These are phyloP conservation scores for Eucalyptus polybractea DNA, from an alignment of 345 rosid species.

Conservation along the genomic window DNA sequence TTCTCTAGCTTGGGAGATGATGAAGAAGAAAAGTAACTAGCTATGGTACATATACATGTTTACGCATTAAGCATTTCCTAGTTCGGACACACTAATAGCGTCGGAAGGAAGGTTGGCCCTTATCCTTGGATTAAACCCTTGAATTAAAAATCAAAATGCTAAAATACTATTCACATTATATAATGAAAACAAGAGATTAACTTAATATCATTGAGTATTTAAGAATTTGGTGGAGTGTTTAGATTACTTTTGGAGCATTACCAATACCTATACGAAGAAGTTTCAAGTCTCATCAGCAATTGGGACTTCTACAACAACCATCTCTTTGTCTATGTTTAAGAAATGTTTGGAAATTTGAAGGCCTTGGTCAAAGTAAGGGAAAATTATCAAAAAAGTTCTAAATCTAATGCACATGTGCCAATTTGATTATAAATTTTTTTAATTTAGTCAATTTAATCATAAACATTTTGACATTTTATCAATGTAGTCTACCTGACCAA, in stretches of 20 bases:
- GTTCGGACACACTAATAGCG: background rate
- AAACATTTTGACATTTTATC: too few relatives aligned
- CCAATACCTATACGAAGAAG: background rate
- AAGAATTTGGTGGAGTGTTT: background rate
- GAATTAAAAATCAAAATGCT: background rate
- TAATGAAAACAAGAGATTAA: background rate
- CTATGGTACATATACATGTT: background rate
- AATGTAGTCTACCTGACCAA: background rate
- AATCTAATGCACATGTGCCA: background rate
- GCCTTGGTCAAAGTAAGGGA: background rate
- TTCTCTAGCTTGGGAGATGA: background rate
- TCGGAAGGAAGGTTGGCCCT: background rate
- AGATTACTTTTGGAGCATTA: background rate
- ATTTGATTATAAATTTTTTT: too few relatives aligned
- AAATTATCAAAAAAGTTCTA: too few relatives aligned
- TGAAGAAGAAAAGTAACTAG: background rate
- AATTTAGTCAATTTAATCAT: too few relatives aligned
- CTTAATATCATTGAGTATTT: background rate
- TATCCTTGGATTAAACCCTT: background rate
- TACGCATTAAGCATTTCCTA: background rate
- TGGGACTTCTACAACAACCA: background rate
- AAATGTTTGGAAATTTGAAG: background rate
- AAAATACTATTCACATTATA: background rate
- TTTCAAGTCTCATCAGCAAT: background rate
- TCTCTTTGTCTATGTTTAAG: background rate